phyloP scores from a whole-genome alignment of 306 rosid species.

The Dalbergia cultrata region DNA sequence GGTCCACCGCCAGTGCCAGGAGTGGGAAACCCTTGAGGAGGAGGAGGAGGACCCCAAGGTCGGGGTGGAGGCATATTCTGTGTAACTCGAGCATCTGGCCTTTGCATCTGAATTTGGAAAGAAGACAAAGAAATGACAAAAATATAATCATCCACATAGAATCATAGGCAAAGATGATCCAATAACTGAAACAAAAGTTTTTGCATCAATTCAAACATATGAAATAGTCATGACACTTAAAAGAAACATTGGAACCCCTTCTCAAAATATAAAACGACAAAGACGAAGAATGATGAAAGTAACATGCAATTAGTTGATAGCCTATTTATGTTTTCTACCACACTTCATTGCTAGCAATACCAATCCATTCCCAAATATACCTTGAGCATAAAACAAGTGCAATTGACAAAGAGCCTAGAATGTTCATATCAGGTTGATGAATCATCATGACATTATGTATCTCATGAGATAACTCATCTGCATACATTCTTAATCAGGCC shows the following conservation, averaged over 20 bases:
- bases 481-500: not conserved
- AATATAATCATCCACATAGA: slow-evolving; percentile 27
- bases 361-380: slow-evolving; percentile 29
- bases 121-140: not conserved
- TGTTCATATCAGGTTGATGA: slow-evolving; percentile 26
- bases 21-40: slow-evolving; percentile 61
- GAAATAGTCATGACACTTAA: not conserved
- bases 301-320: slow-evolving; percentile 11
- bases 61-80: slow-evolving; percentile 62
- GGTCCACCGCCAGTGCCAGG: slow-evolving; percentile 56
- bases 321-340: slow-evolving; percentile 25
- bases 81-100: slow-evolving; percentile 55
- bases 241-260: slow-evolving; percentile 32
- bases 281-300: not conserved
- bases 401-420: slow-evolving; percentile 5
- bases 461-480: slow-evolving; percentile 5
- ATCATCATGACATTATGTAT: slow-evolving; percentile 5
- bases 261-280: slow-evolving; percentile 23
- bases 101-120: slow-evolving; percentile 57
- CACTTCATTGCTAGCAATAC: slow-evolving; percentile 7
- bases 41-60: slow-evolving; percentile 64
- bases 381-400: slow-evolving; percentile 23
- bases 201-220: slow-evolving; percentile 4
- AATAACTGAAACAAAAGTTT: not conserved
- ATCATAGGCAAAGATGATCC: slow-evolving; percentile 20